phyloP scores from a whole-genome alignment of 2,329 filamentous ascomycete species.

The Botryotinia narcissicola region DNA sequence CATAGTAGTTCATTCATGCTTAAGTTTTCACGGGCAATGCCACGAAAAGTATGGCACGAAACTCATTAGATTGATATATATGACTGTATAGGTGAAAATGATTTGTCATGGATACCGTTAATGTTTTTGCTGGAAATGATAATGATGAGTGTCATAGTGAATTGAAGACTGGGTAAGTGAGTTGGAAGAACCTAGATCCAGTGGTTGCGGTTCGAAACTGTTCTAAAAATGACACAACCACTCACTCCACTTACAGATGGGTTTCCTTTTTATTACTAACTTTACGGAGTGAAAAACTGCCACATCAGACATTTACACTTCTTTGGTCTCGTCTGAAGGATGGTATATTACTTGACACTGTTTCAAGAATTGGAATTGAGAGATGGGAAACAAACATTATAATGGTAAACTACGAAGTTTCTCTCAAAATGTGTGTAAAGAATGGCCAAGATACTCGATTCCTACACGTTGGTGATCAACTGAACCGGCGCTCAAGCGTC shows the following conservation, averaged over 20 bases:
- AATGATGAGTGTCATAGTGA: not conserved
- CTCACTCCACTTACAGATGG: not conserved
- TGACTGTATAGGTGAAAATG: not conserved
- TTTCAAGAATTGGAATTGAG: not conserved
- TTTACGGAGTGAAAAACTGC: not conserved
- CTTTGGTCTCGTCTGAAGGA: not conserved
- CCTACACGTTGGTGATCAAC: not conserved
- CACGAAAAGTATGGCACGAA: not conserved
- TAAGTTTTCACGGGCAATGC: not conserved
- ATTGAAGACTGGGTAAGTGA: not conserved
- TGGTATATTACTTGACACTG: fast-evolving
- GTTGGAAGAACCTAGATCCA: not conserved
- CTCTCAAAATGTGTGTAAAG: not conserved
- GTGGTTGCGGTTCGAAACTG: not conserved
- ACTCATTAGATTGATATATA: not conserved
- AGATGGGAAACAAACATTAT: not conserved
- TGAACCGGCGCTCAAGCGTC: not conserved
- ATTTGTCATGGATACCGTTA: not conserved
- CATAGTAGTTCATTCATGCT: not conserved
- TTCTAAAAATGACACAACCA: fast-evolving
- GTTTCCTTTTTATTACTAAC: fast-evolving
- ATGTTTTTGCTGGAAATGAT: not conserved
- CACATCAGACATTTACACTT: not conserved
- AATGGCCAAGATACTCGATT: not conserved
- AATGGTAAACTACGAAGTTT: not conserved